phyloP scores from a whole-genome alignment of 1,284 basidiomycete genomes.

The Sanguinoderma infundibulare region DNA sequence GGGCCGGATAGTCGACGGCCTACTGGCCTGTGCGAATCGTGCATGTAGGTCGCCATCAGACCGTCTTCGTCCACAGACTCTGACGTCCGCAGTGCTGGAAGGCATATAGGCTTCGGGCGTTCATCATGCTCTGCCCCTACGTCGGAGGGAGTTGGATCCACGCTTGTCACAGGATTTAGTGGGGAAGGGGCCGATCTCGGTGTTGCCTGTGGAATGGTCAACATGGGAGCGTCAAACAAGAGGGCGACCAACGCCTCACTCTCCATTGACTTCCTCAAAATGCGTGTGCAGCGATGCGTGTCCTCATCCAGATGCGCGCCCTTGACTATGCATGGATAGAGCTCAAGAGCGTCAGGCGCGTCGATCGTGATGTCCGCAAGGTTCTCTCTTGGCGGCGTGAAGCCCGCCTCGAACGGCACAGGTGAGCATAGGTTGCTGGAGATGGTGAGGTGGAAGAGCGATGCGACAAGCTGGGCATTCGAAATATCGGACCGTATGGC shows the following conservation, averaged over 20 bases:
- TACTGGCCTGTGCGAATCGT: too few relatives aligned
- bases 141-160: too few relatives aligned
- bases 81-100: too few relatives aligned
- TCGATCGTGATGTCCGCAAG: slow-evolving; percentile 90
- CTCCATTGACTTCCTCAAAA: slow-evolving; percentile 63
- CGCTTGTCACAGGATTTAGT: not conserved
- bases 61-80: too few relatives aligned
- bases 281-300: slow-evolving; percentile 55
- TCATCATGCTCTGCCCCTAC: too few relatives aligned
- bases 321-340: slow-evolving; percentile 77
- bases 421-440: slow-evolving; percentile 58
- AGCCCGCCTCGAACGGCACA: slow-evolving; percentile 66
- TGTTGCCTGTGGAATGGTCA: not conserved
- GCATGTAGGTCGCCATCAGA: too few relatives aligned
- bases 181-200: not conserved
- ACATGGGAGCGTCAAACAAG: slow-evolving; percentile 31
- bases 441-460: slow-evolving; percentile 63
- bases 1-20: too few relatives aligned
- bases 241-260: slow-evolving; percentile 61
- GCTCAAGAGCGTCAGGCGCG: slow-evolving; percentile 82
- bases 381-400: slow-evolving; percentile 69
- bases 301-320: slow-evolving; percentile 69
- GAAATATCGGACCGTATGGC: slow-evolving; percentile 85
- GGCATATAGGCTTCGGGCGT: too few relatives aligned
- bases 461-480: slow-evolving; percentile 79